Percentiles rank a stretch among this genome's conserved stretches.
These are phyloP conservation scores for Royoungia palumana DNA, from an alignment of 768 basidiomycete species.

Conservation along the genomic window DNA sequence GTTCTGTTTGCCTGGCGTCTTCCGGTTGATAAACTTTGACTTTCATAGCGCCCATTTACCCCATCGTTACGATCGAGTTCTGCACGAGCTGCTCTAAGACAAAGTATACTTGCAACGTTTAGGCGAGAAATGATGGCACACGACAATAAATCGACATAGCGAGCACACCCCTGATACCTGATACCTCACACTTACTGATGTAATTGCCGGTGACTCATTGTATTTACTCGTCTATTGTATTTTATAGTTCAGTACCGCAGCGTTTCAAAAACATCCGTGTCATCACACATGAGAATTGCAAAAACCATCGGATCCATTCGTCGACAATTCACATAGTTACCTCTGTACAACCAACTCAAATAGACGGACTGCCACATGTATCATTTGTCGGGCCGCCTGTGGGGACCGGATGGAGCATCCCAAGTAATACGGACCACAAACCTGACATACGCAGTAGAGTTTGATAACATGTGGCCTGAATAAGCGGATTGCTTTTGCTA, in stretches of 20 bases:
- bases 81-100: conserved; percentile 62
- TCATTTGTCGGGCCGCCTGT: not conserved
- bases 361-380: not conserved
- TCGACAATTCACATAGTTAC: too few species aligned
- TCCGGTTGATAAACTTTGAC: conserved; percentile 1
- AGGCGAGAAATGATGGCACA: not conserved
- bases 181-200: conserved; percentile 1
- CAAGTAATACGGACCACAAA: not conserved
- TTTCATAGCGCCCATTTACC: conserved; percentile 65
- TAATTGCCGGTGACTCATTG: conserved; percentile 7
- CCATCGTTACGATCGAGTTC: conserved; percentile 72
- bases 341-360: too few species aligned
- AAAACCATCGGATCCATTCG: not conserved
- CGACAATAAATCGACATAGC: not conserved
- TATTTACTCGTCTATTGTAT: conserved; percentile 16
- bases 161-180: conserved; percentile 11
- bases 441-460: not conserved
- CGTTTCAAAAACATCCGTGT: not conserved
- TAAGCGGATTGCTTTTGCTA: not conserved
- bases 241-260: conserved; percentile 8
- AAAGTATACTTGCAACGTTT: not conserved
- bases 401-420: not conserved
- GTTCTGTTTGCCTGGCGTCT: conserved; percentile 15
- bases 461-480: not conserved
- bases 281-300: not conserved